Percentiles rank a stretch among this genome's conserved stretches.
Evolutionary conservation across 805 yeast genomes (phyloP).

Genomic region (Metschnikowia kunwiensis): DNA sequence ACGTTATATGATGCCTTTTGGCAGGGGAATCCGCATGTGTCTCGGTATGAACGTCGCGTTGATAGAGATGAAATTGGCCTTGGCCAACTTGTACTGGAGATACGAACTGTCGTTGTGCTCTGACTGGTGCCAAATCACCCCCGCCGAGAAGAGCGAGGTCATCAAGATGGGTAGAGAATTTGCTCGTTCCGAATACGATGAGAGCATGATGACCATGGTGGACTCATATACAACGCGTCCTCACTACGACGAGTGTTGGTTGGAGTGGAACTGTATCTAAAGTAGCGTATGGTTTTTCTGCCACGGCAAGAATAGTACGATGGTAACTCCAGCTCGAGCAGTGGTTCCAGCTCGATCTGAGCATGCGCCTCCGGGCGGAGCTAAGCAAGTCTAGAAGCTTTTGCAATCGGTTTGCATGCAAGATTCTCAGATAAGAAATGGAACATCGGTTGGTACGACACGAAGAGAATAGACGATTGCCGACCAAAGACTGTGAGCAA

Average conservation of each 20-base stretch:
- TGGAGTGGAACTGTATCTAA: conserved; percentile 31
- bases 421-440: conserved; percentile 1
- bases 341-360: too few species aligned
- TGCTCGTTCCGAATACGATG: conserved; percentile 29
- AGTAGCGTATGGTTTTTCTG: too few species aligned
- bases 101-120: conserved; percentile 37
- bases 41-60: conserved; percentile 67
- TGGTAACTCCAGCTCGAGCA: too few species aligned
- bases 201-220: conserved; percentile 53
- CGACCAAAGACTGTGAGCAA: too few species aligned
- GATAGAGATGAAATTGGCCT: conserved; percentile 58
- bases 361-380: too few species aligned
- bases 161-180: conserved; percentile 18
- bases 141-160: conserved; percentile 10
- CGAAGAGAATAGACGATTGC: too few species aligned
- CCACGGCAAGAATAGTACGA: too few species aligned
- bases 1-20: conserved; percentile 62
- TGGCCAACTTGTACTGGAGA: conserved; percentile 53
- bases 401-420: conserved; percentile 5
- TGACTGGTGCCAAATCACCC: conserved; percentile 42
- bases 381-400: conserved; percentile 1
- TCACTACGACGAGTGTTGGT: conserved; percentile 50
- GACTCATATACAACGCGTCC: conserved; percentile 57
- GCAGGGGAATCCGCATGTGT: conserved; percentile 73
- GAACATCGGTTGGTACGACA: not conserved